Base-by-base conservation (phyloP, 1,139 yeast species). In the Saccharomycopsis phalli region DNA sequence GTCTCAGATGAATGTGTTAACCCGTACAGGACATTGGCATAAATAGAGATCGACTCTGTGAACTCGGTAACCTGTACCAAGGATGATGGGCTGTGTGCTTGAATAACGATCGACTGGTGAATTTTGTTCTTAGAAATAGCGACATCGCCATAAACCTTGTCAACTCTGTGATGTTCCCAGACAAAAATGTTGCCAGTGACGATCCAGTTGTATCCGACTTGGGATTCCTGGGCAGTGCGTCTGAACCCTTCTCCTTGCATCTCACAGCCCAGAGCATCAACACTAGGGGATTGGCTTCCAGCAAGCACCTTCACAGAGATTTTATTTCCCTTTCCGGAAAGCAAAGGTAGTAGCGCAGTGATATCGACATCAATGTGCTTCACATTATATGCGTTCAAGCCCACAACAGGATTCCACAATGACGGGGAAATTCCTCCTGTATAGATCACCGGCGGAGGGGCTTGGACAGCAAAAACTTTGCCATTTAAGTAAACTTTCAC, bases 401-500 rank as follows among this genome's bases (percentile, higher is more conserved):
- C 76, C 11, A 84, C 94, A 44, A 81, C 74, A 3, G 94, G 83
- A 32, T 69, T 65, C 95, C 95, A 84, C 38, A 82, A 61, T 2
- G 79, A 68, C 3, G 94, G 94, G 1, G 86, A 72, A 27, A 80
- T 61, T 1, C 94, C 94, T 10, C 94, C 94, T 1, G 93, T 75
- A 59, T 69, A 83, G 21, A 83, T 68, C 3, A 76, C 71, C 2
- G 80, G 81, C 47, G 71, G 69, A 3, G 84, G 81, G 7, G 73
- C 61, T 31, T 66, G 65, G 2, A 69, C 58, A 4, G 71, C 71
- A 30, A 76, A 62, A 45, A 72, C 63, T 19, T 62, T 47, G 17
- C 69, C 79, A 49, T 73, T 27, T 37, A 73, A 58, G 47, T 61
- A 74, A 7, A 76, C 70, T 47, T 72, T 70, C 18, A 76, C 62